These are phyloP conservation scores for Neckera pumila DNA, from an alignment of 225 moss, liverwort and hornwort genomes.

Conservation along the genomic window DNA sequence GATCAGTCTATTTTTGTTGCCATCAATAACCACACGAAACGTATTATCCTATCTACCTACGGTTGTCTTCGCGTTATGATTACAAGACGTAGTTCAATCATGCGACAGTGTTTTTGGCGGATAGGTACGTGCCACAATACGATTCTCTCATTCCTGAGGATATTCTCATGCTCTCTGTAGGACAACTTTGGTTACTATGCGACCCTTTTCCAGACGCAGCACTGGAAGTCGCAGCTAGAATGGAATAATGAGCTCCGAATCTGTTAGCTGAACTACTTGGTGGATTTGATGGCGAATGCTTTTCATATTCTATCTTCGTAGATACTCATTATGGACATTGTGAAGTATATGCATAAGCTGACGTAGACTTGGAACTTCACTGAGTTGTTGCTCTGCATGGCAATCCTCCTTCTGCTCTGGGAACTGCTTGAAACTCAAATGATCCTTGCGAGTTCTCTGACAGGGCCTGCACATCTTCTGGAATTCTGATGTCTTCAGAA, in stretches of 20 bases:
- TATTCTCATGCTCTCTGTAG: not conserved
- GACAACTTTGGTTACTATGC: not conserved
- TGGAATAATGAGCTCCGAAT: not conserved
- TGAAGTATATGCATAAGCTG: not conserved
- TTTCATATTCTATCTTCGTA: not conserved
- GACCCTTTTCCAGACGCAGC: not conserved
- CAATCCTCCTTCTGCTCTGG: not conserved
- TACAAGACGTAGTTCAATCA: not conserved
- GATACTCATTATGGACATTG: not conserved
- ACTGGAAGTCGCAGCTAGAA: not conserved
- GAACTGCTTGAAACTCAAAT: constrained; percentile 3
- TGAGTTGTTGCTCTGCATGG: not conserved
- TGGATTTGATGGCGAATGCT: not conserved
- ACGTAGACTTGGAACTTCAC: not conserved
- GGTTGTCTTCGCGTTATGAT: not conserved
- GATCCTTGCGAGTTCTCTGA: not conserved
- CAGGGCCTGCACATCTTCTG: not conserved
- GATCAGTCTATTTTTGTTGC: not conserved
- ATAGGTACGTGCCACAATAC: not conserved
- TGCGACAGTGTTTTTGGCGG: not conserved
- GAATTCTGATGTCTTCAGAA: not conserved
- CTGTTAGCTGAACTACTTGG: not conserved
- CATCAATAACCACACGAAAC: not conserved
- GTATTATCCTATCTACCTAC: not conserved
- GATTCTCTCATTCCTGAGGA: not conserved